These are phyloP conservation scores for Bidens hawaiensis DNA, from an alignment of 140 eudicot species.

Conservation along the genomic window DNA sequence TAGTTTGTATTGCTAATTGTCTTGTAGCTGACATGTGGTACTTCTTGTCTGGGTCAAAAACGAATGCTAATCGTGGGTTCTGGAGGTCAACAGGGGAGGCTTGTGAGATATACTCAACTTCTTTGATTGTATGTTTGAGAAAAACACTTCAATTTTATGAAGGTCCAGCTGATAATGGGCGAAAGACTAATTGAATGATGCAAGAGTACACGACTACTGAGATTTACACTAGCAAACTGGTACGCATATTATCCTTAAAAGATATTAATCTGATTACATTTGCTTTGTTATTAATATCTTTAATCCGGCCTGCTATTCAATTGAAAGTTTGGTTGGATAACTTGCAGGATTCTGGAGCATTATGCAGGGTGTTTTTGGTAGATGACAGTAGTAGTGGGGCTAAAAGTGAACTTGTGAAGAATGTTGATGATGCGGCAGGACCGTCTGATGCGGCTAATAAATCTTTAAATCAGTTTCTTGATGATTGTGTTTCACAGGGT, in stretches of 20 bases:
- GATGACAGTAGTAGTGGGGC: conserved; percentile 23
- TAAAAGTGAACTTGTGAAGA: conserved; percentile 35
- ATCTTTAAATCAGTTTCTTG: conserved; percentile 4
- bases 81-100: conserved; percentile 62
- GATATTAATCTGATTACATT: background rate
- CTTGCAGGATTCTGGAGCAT: conserved; percentile 57
- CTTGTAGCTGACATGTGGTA: conserved; percentile 55
- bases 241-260: conserved; percentile 9
- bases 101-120: conserved; percentile 39
- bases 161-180: conserved; percentile 34
- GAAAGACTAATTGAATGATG: conserved; percentile 68
- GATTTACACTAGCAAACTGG: conserved; percentile 34
- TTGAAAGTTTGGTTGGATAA: conserved; percentile 45
- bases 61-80: conserved; percentile 38
- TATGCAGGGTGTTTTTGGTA: conserved; percentile 50
- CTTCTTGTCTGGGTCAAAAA: conserved; percentile 28
- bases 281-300: conserved; percentile 17
- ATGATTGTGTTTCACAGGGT: conserved; percentile 27
- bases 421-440: conserved; percentile 17
- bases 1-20: conserved; percentile 8
- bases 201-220: conserved; percentile 56
- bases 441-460: conserved; percentile 18
- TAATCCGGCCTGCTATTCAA: conserved; percentile 38
- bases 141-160: conserved; percentile 51
- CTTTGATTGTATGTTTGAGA: conserved; percentile 61